These are phyloP conservation scores for Penicillium sp. DNA, from an alignment of 2,329 filamentous ascomycete species.

Conservation along the genomic window DNA sequence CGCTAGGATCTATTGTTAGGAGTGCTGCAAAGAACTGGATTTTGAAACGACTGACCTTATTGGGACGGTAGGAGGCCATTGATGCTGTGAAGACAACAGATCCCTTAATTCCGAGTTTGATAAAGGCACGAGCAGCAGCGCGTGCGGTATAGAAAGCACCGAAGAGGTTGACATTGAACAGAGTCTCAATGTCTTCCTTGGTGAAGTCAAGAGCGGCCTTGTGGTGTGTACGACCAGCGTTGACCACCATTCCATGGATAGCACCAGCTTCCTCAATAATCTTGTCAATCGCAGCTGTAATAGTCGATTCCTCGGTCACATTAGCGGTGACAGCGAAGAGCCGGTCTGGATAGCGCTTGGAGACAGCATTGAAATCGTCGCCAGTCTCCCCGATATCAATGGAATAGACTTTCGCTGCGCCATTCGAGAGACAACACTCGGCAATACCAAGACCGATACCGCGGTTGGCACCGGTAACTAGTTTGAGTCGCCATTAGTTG, in stretches of 20 bases:
- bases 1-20: constrained; percentile 6
- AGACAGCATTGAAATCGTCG: constrained; percentile 19
- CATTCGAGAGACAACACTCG: constrained; percentile 50
- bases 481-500: neutral
- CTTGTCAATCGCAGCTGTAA: constrained; percentile 47
- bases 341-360: constrained; percentile 41
- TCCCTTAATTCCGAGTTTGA: constrained; percentile 48
- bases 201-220: constrained; percentile 55
- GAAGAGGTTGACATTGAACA: constrained; percentile 50
- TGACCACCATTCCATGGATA: constrained; percentile 54
- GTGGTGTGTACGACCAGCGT: constrained; percentile 55
- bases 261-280: constrained; percentile 47
- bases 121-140: constrained; percentile 48
- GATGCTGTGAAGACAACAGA: constrained; percentile 47
- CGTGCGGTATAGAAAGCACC: constrained; percentile 49
- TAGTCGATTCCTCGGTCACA: constrained; percentile 50
- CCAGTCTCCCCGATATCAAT: constrained; percentile 45
- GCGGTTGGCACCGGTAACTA: constrained; percentile 40
- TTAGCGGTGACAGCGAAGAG: constrained; percentile 48
- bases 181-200: constrained; percentile 47
- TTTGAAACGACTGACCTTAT: constrained; percentile 30
- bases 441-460: constrained; percentile 51
- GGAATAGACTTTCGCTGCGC: constrained; percentile 47
- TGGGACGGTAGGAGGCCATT: constrained; percentile 50
- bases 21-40: neutral